Percentiles rank a stretch among this genome's conserved stretches.
These are phyloP conservation scores for Cladosporium cucumerinum DNA, from an alignment of 2,329 filamentous ascomycete genomes.

Conservation along the genomic window DNA sequence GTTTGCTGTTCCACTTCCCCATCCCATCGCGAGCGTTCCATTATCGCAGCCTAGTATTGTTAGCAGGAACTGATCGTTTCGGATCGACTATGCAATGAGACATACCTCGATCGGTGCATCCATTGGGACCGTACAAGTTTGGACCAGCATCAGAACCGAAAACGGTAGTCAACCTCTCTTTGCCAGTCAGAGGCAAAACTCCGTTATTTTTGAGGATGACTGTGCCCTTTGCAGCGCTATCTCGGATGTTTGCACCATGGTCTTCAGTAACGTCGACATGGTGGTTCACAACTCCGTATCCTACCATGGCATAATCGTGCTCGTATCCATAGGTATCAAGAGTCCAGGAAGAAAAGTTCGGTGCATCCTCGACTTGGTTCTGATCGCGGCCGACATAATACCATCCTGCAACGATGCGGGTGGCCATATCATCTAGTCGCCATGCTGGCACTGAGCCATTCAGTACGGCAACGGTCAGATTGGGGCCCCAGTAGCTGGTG, in stretches of 20 bases:
- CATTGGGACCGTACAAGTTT: slow-evolving; percentile 66
- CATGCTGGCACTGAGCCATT: slow-evolving; percentile 32
- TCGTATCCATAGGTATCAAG: slow-evolving; percentile 63
- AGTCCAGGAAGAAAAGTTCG: slow-evolving; percentile 43
- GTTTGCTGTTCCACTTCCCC: slow-evolving; percentile 85
- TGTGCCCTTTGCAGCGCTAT: slow-evolving; percentile 42
- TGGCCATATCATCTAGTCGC: slow-evolving; percentile 35
- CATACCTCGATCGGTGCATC: slow-evolving; percentile 66
- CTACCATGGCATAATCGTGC: slow-evolving; percentile 59
- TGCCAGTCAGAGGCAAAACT: slow-evolving; percentile 47
- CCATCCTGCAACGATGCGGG: slow-evolving; percentile 40
- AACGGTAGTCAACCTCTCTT: slow-evolving; percentile 46
- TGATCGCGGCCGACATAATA: slow-evolving; percentile 58
- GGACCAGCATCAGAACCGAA: slow-evolving; percentile 74
- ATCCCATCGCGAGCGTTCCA: slow-evolving; percentile 79
- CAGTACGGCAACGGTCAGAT: slow-evolving; percentile 30
- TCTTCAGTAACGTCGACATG: slow-evolving; percentile 49
- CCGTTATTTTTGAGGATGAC: slow-evolving; percentile 76
- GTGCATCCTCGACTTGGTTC: slow-evolving; percentile 45
- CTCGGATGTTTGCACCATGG: slow-evolving; percentile 60
- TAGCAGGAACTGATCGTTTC: too few relatives aligned
- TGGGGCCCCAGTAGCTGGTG: slow-evolving; percentile 56
- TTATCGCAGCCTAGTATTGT: slow-evolving; percentile 79
- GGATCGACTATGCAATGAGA: too few relatives aligned
- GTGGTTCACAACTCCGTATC: slow-evolving; percentile 21